A percentile compares a stretch with the other conserved stretches of the same genome.
Evolutionary conservation across 1,139 yeast genomes (phyloP).

Genomic region (Debaryomycetaceae sp.): DNA sequence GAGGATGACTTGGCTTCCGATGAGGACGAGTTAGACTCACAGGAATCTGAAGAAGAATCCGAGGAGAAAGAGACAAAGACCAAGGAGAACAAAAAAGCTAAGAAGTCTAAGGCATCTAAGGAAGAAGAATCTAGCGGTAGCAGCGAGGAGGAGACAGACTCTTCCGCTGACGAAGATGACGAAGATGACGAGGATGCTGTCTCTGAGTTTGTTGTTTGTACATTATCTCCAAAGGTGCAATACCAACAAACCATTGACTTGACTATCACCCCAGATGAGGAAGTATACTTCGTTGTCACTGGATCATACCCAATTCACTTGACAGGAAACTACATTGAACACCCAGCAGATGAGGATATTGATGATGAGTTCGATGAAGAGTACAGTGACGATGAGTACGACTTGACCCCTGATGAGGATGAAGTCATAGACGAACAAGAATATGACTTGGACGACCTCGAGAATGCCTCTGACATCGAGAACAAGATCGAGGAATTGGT

Average conservation of each 20-base stretch:
- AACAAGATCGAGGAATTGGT: conserved; percentile 58
- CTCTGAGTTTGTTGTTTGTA: conserved; percentile 82
- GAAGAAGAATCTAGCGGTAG: conserved; percentile 38
- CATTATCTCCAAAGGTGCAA: conserved; percentile 79
- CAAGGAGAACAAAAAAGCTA: conserved; percentile 16
- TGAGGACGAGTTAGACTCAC: conserved; percentile 39
- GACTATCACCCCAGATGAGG: conserved; percentile 91
- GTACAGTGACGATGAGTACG: conserved; percentile 47
- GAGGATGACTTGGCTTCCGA: conserved; percentile 38
- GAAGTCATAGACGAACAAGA: conserved; percentile 72
- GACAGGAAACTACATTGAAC: conserved; percentile 93
- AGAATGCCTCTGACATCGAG: conserved; percentile 55
- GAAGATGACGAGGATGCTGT: conserved; percentile 53
- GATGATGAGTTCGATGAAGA: conserved; percentile 52
- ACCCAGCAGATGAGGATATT: conserved; percentile 76
- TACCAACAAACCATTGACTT: conserved; percentile 90
- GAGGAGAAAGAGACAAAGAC: conserved; percentile 21
- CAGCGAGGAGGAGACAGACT: conserved; percentile 50
- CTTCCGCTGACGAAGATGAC: conserved; percentile 58
- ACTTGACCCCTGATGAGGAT: conserved; percentile 80
- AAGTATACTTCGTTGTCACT: conserved; percentile 87
- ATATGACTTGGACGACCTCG: conserved; percentile 73
- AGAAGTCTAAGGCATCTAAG: conserved; percentile 27
- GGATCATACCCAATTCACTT: conserved; percentile 93
- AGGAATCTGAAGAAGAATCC: conserved; percentile 18